Conservation (phyloP, 2,329 filamentous ascomycete species). For the Talaromyces marneffei region DNA sequence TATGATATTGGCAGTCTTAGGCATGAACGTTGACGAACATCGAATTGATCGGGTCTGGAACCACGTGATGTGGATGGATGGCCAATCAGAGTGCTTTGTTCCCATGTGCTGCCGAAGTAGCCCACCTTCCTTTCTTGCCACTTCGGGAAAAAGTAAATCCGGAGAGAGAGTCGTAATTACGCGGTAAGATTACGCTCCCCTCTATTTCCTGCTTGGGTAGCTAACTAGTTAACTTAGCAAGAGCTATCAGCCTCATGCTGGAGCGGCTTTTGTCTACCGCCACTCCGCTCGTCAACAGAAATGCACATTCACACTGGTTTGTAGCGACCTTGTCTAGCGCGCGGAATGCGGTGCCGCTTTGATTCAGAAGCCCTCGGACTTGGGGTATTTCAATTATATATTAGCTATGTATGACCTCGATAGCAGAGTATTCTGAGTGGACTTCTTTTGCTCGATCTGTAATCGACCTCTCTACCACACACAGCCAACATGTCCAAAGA, state of each 20-base stretch:
- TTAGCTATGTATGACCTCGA: neutral
- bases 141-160: neutral
- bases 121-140: neutral
- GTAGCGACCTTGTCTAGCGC: neutral
- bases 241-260: neutral
- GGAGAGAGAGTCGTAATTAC: neutral
- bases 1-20: no score
- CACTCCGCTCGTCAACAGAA: neutral
- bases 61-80: neutral
- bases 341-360: neutral
- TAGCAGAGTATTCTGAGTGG: neutral
- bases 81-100: neutral
- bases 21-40: neutral
- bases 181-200: neutral
- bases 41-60: constrained; percentile 1
- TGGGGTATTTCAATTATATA: neutral
- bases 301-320: neutral
- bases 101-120: neutral
- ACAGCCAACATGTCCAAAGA: neutral
- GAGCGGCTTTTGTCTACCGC: neutral
- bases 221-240: no score
- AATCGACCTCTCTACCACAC: neutral
- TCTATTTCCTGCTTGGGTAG: neutral
- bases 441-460: neutral
- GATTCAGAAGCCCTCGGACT: neutral